Conservation (phyloP, 164 flowering plant species). For the Vitis rupestris region DNA sequence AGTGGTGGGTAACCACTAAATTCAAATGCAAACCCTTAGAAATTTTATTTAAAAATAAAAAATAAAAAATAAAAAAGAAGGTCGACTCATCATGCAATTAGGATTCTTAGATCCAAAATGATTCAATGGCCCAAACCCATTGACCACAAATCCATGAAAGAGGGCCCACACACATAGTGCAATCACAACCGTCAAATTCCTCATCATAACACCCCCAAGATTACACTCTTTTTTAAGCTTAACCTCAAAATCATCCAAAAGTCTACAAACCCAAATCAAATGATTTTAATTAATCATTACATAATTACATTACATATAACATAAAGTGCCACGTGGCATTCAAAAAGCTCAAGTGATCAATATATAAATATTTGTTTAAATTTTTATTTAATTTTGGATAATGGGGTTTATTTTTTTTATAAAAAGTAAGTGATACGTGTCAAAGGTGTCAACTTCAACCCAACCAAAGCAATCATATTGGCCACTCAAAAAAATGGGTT, state of each 20-base stretch:
- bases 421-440: background rate
- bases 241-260: conserved; percentile 2
- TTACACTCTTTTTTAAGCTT: background rate
- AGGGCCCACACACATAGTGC: background rate
- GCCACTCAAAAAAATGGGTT: conserved; percentile 3
- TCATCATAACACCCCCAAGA: background rate
- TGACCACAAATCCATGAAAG: background rate
- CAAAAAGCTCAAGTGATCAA: background rate
- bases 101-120: conserved; percentile 7
- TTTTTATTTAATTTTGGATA: background rate
- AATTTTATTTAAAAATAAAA: background rate
- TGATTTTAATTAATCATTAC: background rate
- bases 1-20: conserved; percentile 6
- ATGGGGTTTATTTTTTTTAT: too few species aligned
- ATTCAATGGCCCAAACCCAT: background rate
- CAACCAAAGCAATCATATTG: conserved; percentile 5
- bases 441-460: conserved; percentile 1
- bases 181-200: background rate
- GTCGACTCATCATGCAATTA: conserved; percentile 5
- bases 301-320: background rate
- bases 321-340: background rate
- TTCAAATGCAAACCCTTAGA: background rate
- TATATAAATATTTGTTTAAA: background rate
- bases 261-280: background rate
- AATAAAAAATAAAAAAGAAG: background rate